These are phyloP conservation scores for Saccharum officinarum DNA, from an alignment of 176 grass and related monocot genomes.

Conservation along the genomic window DNA sequence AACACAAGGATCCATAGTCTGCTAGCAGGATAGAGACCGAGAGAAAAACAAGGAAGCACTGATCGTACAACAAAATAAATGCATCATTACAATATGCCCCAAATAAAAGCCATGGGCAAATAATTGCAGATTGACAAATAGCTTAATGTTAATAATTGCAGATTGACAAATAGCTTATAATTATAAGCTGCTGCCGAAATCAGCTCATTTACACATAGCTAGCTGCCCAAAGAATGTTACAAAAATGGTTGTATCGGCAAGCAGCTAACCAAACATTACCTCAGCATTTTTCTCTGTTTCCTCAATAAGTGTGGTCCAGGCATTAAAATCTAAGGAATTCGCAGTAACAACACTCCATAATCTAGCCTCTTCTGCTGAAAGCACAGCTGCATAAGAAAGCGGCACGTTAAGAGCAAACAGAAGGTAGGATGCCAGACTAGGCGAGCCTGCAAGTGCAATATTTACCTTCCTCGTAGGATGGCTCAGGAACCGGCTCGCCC, in stretches of 20 bases:
- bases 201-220: neutral
- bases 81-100: neutral
- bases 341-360: slow-evolving; percentile 71
- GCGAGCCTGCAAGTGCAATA: neutral
- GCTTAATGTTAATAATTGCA: neutral
- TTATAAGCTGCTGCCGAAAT: neutral
- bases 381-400: slow-evolving; percentile 46
- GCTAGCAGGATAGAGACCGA: neutral
- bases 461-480: slow-evolving; percentile 79
- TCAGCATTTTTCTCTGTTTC: slow-evolving; percentile 86
- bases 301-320: slow-evolving; percentile 87
- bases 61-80: neutral
- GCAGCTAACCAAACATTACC: slow-evolving; percentile 35
- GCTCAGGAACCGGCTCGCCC: slow-evolving; percentile 41
- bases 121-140: neutral
- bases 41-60: neutral
- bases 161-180: neutral
- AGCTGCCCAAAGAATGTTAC: neutral
- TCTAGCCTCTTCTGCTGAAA: slow-evolving; percentile 90
- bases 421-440: neutral
- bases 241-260: neutral
- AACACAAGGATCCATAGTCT: neutral
- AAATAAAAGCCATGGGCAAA: neutral
- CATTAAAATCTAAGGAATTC: slow-evolving; percentile 86
- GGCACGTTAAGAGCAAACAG: neutral